Evolutionary conservation across 1,284 basidiomycete species (phyloP).

Genomic region (Amylostereum chailletii): DNA sequence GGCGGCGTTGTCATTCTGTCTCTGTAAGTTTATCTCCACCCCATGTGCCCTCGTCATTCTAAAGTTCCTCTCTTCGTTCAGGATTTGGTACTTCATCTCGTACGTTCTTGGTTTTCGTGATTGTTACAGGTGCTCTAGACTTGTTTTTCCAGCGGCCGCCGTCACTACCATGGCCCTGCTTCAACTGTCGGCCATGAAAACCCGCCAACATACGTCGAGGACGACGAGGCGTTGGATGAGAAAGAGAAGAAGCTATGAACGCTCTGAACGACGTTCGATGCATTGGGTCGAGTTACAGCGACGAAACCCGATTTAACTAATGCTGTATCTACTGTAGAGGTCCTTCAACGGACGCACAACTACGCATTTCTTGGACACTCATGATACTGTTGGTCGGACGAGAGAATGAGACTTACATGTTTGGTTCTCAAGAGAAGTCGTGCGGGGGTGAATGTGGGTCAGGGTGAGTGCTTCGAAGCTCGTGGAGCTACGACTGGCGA

Average conservation of each 20-base stretch:
- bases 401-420: too few species aligned
- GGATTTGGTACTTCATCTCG: constrained; percentile 15
- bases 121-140: neutral
- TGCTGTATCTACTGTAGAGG: too few species aligned
- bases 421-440: too few species aligned
- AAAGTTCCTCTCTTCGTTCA: neutral
- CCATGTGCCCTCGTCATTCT: neutral
- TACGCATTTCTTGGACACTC: too few species aligned
- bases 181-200: constrained; percentile 4
- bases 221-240: neutral
- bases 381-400: too few species aligned
- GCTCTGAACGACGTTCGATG: too few species aligned
- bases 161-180: constrained; percentile 14
- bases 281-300: too few species aligned
- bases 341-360: too few species aligned
- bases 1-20: constrained; percentile 27
- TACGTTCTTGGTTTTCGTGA: constrained; percentile 1
- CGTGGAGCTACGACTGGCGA: too few species aligned
- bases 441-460: too few species aligned
- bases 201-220: neutral
- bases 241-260: neutral
- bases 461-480: too few species aligned
- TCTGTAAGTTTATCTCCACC: constrained; percentile 2
- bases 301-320: too few species aligned
- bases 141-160: constrained; percentile 8